phyloP scores from a whole-genome alignment of 768 basidiomycete genomes.

The Russula foetens region DNA sequence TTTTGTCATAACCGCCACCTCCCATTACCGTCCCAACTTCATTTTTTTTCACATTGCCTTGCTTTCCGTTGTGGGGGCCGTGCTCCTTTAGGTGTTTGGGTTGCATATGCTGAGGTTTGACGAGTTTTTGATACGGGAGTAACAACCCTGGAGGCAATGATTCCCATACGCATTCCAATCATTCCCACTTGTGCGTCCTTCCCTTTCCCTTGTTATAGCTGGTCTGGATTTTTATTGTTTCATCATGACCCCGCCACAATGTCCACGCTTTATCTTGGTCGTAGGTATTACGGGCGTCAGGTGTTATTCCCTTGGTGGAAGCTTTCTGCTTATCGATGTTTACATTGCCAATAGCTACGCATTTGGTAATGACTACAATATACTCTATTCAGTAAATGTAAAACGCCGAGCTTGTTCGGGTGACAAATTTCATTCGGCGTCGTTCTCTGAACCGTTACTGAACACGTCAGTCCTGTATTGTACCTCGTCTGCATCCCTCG shows the following conservation, averaged over 20 bases:
- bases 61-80: conserved; percentile 9
- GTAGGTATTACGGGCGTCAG: neutral
- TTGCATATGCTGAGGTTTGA: conserved; percentile 19
- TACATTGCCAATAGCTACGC: too few relatives aligned
- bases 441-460: neutral
- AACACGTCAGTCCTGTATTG: too few relatives aligned
- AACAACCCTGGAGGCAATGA: conserved; percentile 39
- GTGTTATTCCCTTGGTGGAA: neutral
- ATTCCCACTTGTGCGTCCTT: conserved; percentile 20
- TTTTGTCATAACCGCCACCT: neutral
- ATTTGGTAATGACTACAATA: neutral
- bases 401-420: neutral
- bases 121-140: conserved; percentile 30
- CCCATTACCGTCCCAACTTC: conserved; percentile 6
- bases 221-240: conserved; percentile 8
- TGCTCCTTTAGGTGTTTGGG: conserved; percentile 14
- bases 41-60: conserved; percentile 9
- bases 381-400: neutral
- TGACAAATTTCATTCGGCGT: neutral
- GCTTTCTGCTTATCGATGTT: neutral
- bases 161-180: conserved; percentile 20
- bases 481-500: too few relatives aligned
- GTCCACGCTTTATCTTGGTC: neutral
- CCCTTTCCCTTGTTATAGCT: conserved; percentile 10
- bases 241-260: neutral